Evolutionary conservation across 371 early-diverging fungal genomes (phyloP).

Genomic region (Mortierella sp.): DNA sequence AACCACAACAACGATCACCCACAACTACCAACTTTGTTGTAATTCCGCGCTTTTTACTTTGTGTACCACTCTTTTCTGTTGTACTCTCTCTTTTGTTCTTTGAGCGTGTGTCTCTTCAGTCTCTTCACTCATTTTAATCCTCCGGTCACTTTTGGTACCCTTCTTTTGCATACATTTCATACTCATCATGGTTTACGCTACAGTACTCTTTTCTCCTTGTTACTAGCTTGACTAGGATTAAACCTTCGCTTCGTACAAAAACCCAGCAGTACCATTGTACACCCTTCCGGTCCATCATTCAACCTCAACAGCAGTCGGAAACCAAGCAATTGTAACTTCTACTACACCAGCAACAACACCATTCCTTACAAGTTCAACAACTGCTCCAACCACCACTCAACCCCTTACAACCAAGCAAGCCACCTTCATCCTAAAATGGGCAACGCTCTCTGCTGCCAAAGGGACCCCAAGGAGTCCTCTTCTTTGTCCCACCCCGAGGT

Average conservation of each 20-base stretch:
- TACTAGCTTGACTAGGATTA: not conserved
- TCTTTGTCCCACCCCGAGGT: not conserved
- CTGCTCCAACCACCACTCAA: not conserved
- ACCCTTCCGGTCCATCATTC: not conserved
- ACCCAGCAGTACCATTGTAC: not conserved
- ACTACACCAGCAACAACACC: not conserved
- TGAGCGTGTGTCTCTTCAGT: not conserved
- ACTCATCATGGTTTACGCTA: not conserved
- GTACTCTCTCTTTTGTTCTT: not conserved
- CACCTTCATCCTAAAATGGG: not conserved
- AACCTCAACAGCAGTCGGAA: not conserved
- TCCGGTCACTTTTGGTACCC: not conserved
- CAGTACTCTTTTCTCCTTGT: not conserved
- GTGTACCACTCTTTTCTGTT: not conserved
- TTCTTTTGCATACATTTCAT: not conserved
- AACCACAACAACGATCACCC: not conserved
- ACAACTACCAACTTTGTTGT: not conserved
- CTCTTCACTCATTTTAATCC: not conserved
- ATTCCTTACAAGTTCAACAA: not conserved
- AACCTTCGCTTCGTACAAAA: not conserved
- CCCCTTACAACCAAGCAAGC: not conserved
- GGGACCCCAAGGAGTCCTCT: not conserved
- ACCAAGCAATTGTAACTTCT: no score
- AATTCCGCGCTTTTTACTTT: not conserved
- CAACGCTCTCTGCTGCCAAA: constrained; percentile 4